These are phyloP conservation scores for Tolypocladium ophioglossoides DNA, from an alignment of 2,329 filamentous ascomycete species.

Conservation along the genomic window DNA sequence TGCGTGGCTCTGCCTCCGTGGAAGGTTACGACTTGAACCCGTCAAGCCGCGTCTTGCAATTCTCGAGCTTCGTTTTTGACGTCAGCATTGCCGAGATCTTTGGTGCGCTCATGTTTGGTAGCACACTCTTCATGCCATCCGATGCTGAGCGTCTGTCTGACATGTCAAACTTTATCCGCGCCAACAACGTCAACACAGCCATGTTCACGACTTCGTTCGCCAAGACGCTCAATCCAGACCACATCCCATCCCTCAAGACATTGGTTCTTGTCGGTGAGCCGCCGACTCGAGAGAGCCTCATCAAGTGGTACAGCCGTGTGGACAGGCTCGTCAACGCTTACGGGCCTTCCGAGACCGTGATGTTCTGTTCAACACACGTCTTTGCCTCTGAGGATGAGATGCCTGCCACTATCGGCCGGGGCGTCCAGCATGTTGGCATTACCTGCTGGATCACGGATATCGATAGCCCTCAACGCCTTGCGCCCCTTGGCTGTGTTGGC, in stretches of 20 bases:
- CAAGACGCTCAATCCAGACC: not conserved
- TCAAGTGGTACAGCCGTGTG: constrained; percentile 6
- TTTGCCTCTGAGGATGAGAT: not conserved
- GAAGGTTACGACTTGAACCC: constrained; percentile 27
- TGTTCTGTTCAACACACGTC: constrained; percentile 2
- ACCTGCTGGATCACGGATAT: not conserved
- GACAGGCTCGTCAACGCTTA: constrained; percentile 5
- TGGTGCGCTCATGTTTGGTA: constrained; percentile 1
- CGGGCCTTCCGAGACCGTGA: constrained; percentile 8
- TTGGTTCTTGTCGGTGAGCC: constrained; percentile 9
- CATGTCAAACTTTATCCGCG: not conserved
- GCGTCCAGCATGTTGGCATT: not conserved
- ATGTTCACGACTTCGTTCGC: constrained; percentile 2
- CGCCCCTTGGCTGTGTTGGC: constrained; percentile 10
- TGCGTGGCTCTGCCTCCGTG: constrained; percentile 33
- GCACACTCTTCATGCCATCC: constrained; percentile 4
- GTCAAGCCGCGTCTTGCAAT: not conserved
- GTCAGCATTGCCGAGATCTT: constrained; percentile 1
- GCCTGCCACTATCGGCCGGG: constrained; percentile 5
- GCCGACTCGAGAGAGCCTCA: constrained; percentile 25
- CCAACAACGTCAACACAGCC: not conserved
- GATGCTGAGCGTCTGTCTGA: constrained; percentile 3
- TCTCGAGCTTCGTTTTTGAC: constrained; percentile 1
- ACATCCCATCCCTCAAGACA: constrained; percentile 10
- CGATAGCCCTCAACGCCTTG: constrained; percentile 3